phyloP scores from a whole-genome alignment of 2,329 filamentous ascomycete genomes.

The Fusarium abutilonis region DNA sequence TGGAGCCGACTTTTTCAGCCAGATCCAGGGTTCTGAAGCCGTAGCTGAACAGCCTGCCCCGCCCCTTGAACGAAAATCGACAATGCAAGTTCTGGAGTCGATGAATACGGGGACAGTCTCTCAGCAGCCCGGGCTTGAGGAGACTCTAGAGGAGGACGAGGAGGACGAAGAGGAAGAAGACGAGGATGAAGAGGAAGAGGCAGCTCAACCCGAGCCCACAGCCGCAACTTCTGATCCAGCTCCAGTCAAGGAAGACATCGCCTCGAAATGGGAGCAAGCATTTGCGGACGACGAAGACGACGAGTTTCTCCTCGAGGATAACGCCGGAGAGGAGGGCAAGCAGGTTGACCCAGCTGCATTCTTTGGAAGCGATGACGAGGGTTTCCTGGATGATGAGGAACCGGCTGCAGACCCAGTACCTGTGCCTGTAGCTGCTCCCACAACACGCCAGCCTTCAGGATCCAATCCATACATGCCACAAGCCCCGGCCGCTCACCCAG shows the following conservation, averaged over 20 bases:
- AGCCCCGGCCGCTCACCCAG: slow-evolving; percentile 26
- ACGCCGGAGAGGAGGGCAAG: slow-evolving; percentile 50
- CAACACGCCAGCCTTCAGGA: slow-evolving; percentile 18
- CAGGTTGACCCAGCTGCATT: slow-evolving; percentile 71
- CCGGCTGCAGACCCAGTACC: slow-evolving; percentile 40
- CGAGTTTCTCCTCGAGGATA: slow-evolving; percentile 69
- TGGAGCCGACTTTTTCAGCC: slow-evolving; percentile 72
- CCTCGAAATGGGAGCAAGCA: slow-evolving; percentile 84
- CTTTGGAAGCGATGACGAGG: slow-evolving; percentile 85
- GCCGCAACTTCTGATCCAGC: slow-evolving; percentile 38
- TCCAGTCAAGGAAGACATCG: slow-evolving; percentile 68
- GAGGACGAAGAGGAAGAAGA: not conserved
- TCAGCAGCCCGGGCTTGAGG: slow-evolving; percentile 48
- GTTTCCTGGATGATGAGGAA: slow-evolving; percentile 76
- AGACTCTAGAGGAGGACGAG: slow-evolving; percentile 44
- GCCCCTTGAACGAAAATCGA: slow-evolving; percentile 73
- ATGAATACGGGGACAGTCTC: slow-evolving; percentile 52
- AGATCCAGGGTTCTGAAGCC: slow-evolving; percentile 53
- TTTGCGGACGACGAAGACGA: slow-evolving; percentile 80
- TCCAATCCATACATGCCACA: slow-evolving; percentile 46
- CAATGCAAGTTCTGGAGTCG: slow-evolving; percentile 70
- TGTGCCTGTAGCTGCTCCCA: slow-evolving; percentile 8
- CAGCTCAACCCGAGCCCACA: slow-evolving; percentile 18
- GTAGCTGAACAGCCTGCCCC: slow-evolving; percentile 25
- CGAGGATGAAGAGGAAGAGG: slow-evolving; percentile 24